Evolutionary conservation across 257 asterid species (phyloP).

Genomic region (Salvia miltiorrhiza): DNA sequence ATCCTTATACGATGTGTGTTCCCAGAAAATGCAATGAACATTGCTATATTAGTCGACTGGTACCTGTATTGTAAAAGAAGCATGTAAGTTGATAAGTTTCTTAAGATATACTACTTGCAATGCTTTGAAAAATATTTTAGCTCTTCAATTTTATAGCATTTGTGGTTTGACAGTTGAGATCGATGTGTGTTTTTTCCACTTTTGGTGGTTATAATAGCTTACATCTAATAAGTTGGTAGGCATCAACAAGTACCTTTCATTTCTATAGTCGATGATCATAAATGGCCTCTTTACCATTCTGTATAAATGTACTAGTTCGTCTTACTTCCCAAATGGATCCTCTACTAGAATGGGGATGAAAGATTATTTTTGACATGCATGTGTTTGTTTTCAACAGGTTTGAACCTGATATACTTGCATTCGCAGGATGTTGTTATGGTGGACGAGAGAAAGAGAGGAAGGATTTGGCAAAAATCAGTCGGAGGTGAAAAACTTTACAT

Average conservation of each 20-base stretch:
- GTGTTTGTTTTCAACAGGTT: slow-evolving; percentile 53
- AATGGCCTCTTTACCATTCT: no score
- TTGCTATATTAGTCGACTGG: slow-evolving; percentile 70
- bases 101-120: background rate
- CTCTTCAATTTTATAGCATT: slow-evolving; percentile 9
- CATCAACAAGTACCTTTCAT: slow-evolving; percentile 11
- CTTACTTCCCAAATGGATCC: no score
- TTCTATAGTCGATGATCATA: no score
- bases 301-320: no score
- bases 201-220: slow-evolving; percentile 8
- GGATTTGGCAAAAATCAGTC: slow-evolving; percentile 82
- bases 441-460: slow-evolving; percentile 94
- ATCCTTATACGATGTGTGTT: slow-evolving; percentile 81
- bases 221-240: background rate
- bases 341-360: no score
- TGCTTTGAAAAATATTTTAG: background rate
- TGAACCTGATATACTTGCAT: slow-evolving; percentile 99
- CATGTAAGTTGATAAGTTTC: slow-evolving; percentile 52
- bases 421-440: slow-evolving; percentile 97
- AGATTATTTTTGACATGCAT: slow-evolving; percentile 11
- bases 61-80: slow-evolving; percentile 77
- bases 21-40: slow-evolving; percentile 90
- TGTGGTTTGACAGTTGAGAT: slow-evolving; percentile 5
- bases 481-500: slow-evolving; percentile 94
- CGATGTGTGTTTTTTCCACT: slow-evolving; percentile 4